Percentiles rank a stretch among this genome's conserved stretches.
Evolutionary conservation across 179 eudicot species (phyloP).

Genomic region (Heliamphora pulchella): DNA sequence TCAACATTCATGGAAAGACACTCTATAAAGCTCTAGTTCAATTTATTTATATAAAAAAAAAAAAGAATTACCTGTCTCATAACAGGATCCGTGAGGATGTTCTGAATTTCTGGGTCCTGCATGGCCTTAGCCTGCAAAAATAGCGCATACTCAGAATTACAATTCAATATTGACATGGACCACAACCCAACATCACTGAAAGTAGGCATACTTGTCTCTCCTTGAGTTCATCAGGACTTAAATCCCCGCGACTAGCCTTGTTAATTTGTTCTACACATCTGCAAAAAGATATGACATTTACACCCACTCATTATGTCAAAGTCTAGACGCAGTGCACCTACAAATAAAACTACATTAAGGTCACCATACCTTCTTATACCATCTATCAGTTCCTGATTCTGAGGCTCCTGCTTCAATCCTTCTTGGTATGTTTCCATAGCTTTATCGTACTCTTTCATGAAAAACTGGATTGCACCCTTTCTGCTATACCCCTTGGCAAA

Average conservation of each 20-base stretch:
- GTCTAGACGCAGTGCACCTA: not conserved
- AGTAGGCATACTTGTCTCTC: constrained; percentile 72
- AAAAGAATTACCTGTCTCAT: constrained; percentile 68
- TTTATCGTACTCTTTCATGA: constrained; percentile 89
- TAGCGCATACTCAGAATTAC: not conserved
- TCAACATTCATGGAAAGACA: no score
- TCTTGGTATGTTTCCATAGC: constrained; percentile 89
- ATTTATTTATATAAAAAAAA: no score
- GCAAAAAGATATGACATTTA: constrained; percentile 8
- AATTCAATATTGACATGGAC: not conserved
- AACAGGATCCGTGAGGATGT: constrained; percentile 81
- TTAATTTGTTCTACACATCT: constrained; percentile 80
- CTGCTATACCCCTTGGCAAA: constrained; percentile 85
- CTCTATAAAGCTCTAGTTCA: no score
- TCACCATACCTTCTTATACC: constrained; percentile 63
- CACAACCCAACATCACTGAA: not conserved
- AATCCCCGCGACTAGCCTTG: constrained; percentile 85
- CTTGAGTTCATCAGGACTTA: constrained; percentile 79
- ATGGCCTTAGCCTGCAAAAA: constrained; percentile 72
- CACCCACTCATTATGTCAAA: not conserved
- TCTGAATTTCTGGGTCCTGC: constrained; percentile 98
- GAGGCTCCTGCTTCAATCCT: constrained; percentile 69
- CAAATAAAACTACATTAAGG: not conserved
- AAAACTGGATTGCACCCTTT: constrained; percentile 86
- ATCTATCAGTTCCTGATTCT: constrained; percentile 69